phyloP scores from a whole-genome alignment of 352 stramenopile species.

The Pilasporangium apinafurcum region DNA sequence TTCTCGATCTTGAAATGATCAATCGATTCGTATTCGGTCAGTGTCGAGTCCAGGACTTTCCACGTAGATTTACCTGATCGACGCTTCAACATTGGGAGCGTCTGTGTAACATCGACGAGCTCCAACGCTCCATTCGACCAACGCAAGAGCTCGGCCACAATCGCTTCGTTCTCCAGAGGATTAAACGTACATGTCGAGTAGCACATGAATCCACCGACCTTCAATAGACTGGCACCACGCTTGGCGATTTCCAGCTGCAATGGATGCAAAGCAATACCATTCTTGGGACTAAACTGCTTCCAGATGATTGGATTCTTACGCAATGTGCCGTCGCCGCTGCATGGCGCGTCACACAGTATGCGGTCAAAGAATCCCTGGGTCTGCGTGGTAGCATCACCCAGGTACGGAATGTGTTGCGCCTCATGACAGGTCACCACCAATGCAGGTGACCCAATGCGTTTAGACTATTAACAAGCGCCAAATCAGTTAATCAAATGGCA shows the following conservation, averaged over 20 bases:
- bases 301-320: constrained; percentile 97
- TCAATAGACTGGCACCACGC: constrained; percentile 88
- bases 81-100: constrained; percentile 78
- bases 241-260: constrained; percentile 95
- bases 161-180: constrained; percentile 98
- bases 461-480: constrained; percentile 53
- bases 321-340: constrained; percentile 97
- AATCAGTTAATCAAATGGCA: too few relatives aligned
- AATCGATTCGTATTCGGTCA: constrained; percentile 76
- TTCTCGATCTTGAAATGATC: constrained; percentile 51
- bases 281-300: constrained; percentile 91
- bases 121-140: constrained; percentile 86
- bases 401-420: constrained; percentile 93
- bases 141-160: constrained; percentile 95
- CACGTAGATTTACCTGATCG: constrained; percentile 87
- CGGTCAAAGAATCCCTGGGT: constrained; percentile 93
- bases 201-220: constrained; percentile 91
- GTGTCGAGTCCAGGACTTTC: constrained; percentile 89
- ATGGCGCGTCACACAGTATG: constrained; percentile 98
- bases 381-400: constrained; percentile 56
- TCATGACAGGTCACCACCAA: constrained; percentile 96
- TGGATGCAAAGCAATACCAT: constrained; percentile 89
- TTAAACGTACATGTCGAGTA: constrained; percentile 99
- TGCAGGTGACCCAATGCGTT: constrained; percentile 92
- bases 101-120: constrained; percentile 86